Evolutionary conservation across 1,284 basidiomycete genomes (phyloP).

Genomic region (Papiliotrema laurentii): DNA sequence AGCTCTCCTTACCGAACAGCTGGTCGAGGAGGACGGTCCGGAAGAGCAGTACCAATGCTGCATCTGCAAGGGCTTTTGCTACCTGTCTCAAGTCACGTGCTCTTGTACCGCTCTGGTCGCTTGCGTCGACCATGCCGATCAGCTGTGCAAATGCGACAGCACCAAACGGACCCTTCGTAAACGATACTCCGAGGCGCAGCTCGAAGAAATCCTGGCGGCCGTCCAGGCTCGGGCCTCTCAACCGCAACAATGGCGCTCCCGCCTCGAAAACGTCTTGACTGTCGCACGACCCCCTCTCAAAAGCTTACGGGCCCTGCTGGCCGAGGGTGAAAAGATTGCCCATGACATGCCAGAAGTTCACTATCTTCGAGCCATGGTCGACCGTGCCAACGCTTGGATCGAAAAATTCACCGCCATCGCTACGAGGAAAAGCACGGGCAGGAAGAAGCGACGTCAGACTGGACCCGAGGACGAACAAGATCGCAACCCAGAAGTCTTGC

Average conservation of each 20-base stretch:
- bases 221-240: conserved; percentile 67
- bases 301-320: conserved; percentile 67
- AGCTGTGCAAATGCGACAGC: conserved; percentile 66
- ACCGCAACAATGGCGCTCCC: conserved; percentile 69
- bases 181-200: conserved; percentile 74
- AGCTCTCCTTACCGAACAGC: conserved; percentile 59
- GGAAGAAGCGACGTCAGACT: conserved; percentile 28
- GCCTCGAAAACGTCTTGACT: conserved; percentile 66
- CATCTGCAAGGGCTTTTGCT: conserved; percentile 91
- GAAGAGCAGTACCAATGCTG: conserved; percentile 95
- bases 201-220: conserved; percentile 62
- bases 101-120: conserved; percentile 68
- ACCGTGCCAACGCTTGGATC: conserved; percentile 76
- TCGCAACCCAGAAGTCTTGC: conserved; percentile 28
- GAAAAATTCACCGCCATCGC: conserved; percentile 32
- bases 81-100: conserved; percentile 86
- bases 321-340: conserved; percentile 82
- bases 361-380: conserved; percentile 71
- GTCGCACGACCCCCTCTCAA: conserved; percentile 68
- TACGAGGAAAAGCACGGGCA: conserved; percentile 34
- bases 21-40: conserved; percentile 72
- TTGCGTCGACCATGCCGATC: conserved; percentile 78
- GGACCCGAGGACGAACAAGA: conserved; percentile 20
- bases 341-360: conserved; percentile 67
- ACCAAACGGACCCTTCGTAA: conserved; percentile 66